Percentiles rank a stretch among this genome's conserved stretches.
Conservation (phyloP, 2,329 filamentous ascomycete species). For the Pestalotiopsis sp. region DNA sequence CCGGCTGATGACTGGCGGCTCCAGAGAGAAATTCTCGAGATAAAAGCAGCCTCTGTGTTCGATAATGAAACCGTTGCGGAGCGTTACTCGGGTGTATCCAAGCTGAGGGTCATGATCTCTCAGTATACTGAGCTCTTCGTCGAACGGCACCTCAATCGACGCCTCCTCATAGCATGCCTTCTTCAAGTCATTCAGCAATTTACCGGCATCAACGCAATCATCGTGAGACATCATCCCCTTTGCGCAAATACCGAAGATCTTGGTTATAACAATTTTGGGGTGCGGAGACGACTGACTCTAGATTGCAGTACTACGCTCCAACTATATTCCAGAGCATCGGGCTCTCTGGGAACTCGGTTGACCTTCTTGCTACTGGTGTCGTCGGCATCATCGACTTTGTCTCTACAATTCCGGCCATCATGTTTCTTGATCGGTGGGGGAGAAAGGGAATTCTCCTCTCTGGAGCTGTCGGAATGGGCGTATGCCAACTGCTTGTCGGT, state of each 20-base stretch:
- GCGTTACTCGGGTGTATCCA: conserved; percentile 32
- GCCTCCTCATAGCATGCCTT: conserved; percentile 55
- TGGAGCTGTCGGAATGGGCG: conserved; percentile 29
- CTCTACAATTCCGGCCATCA: conserved; percentile 38
- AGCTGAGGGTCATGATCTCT: conserved; percentile 31
- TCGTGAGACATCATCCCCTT: conserved; percentile 19
- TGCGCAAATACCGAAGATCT: background rate
- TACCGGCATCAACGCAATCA: conserved; percentile 49
- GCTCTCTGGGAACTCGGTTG: conserved; percentile 42
- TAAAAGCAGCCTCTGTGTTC: conserved; percentile 41
- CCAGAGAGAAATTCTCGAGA: conserved; percentile 35
- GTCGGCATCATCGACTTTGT: conserved; percentile 59
- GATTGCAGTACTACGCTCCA: conserved; percentile 43
- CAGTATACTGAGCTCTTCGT: conserved; percentile 35
- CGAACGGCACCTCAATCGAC: conserved; percentile 34
- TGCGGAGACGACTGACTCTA: background rate
- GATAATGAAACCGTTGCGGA: conserved; percentile 32
- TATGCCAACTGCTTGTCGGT: conserved; percentile 40
- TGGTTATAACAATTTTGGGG: background rate
- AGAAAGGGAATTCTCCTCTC: conserved; percentile 47
- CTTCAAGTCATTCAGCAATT: conserved; percentile 61
- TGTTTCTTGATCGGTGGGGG: conserved; percentile 48
- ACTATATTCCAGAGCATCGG: conserved; percentile 48
- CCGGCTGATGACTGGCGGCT: conserved; percentile 33
- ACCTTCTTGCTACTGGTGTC: conserved; percentile 59